phyloP scores from a whole-genome alignment of 2,329 filamentous ascomycete species.

The Pyricularia grisea region DNA sequence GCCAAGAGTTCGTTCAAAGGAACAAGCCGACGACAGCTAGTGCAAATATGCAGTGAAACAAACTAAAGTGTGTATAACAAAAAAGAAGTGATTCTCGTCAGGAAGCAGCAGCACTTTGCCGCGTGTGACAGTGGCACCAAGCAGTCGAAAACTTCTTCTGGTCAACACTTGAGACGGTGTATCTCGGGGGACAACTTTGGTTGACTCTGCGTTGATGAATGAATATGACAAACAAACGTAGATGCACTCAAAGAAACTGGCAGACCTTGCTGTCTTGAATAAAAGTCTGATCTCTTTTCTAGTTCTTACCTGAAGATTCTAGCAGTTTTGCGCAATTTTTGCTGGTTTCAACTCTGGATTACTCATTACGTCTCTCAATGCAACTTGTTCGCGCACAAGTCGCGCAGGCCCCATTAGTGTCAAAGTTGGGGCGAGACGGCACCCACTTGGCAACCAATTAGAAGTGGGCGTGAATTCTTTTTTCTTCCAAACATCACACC shows the following conservation, averaged over 20 bases:
- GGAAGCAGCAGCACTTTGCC: not conserved
- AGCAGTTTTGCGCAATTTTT: not conserved
- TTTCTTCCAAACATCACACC: not conserved
- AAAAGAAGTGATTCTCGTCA: not conserved
- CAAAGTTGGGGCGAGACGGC: not conserved
- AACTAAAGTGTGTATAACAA: not conserved
- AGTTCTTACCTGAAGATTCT: not conserved
- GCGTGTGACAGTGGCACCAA: not conserved
- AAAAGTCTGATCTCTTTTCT: not conserved
- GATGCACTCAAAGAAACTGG: not conserved
- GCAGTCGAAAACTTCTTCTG: not conserved
- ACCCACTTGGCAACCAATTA: not conserved
- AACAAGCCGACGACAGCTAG: not conserved
- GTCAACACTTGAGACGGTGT: not conserved
- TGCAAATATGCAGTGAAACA: not conserved
- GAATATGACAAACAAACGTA: not conserved
- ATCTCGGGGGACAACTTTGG: not conserved
- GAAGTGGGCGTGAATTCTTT: not conserved
- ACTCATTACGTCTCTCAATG: not conserved
- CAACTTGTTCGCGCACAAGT: conserved; percentile 4
- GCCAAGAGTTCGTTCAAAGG: not conserved
- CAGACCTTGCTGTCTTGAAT: not conserved
- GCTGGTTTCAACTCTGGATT: not conserved
- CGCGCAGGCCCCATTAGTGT: conserved; percentile 3
- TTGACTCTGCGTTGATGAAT: not conserved